Base-by-base conservation (phyloP, 2,329 filamentous ascomycete species). In the Knufia fluminis region DNA sequence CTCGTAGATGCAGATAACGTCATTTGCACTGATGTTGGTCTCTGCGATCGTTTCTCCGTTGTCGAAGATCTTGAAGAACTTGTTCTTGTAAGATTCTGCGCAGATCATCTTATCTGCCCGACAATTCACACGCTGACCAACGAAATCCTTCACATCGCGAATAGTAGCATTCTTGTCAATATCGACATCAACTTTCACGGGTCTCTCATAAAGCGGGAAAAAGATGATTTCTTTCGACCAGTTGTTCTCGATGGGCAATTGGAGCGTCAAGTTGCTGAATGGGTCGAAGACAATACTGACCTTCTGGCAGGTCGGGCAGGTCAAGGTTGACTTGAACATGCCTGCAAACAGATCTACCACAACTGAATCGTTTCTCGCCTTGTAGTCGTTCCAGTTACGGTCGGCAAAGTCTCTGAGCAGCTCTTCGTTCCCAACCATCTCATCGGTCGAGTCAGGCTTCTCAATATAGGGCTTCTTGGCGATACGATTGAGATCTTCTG, bases 201-300 rank as follows among this genome's bases (percentile, higher is more conserved):
- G 86, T 1, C 71, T 69, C 48, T 85, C 81, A 51, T 83, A 80
- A 1, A 92, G 70, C 1, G 90, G 89, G 52, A 86, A 83, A 64
- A 85, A 96, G 49, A 79, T 83, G 57, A 97, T 72, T 1, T 76
- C 74, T 56, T 84, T 83, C 51, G 73, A 75, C 85, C 88, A 95
- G 39, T 87, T 77, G 56, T 84, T 89, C 64, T 92, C 85, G 48
- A 95, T 80, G 0, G 92, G 92, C 28, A 98, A 72, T 50, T 94
- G 92, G 20, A 98, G 72, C 0, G 92, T 96, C 52, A 98, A 71
- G 57, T 94, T 92, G 66, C 89, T 96, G 73, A 94, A 98, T 0
- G 92, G 92, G 64, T 98, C 92, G 62, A 98, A 98, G 0, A 92
- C 97, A 60, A 98, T 95, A 77, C 90, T 96, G 67, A 97, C 85